Percentiles rank a stretch among this genome's conserved stretches.
phyloP scores from a whole-genome alignment of 495 filamentous ascomycete genomes.

The Staphylotrichum tortipilum region DNA sequence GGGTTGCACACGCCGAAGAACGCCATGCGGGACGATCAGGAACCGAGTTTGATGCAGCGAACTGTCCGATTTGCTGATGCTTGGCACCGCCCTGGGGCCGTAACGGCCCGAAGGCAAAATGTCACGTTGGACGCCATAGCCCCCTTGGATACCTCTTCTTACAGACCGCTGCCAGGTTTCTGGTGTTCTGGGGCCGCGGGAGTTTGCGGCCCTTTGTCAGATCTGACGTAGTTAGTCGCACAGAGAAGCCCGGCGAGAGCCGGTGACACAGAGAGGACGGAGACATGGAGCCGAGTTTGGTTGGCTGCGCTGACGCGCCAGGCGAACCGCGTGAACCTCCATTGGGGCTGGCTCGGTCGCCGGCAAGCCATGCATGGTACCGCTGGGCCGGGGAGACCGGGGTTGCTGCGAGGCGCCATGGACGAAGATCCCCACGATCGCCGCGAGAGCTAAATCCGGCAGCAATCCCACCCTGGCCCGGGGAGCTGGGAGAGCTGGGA shows the following conservation, averaged over 20 bases:
- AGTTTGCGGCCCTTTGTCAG: background rate
- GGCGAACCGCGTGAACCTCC: background rate
- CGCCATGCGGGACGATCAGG: background rate
- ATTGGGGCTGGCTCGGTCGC: conserved; percentile 3
- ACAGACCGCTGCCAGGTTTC: too few species aligned
- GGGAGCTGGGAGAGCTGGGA: too few species aligned
- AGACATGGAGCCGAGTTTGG: too few species aligned
- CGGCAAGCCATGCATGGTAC: background rate
- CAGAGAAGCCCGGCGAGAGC: background rate
- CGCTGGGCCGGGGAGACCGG: conserved; percentile 3
- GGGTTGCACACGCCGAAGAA: background rate
- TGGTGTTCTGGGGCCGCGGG: too few species aligned
- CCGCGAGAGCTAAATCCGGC: conserved; percentile 7
- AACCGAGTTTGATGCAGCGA: background rate
- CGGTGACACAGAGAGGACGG: too few species aligned
- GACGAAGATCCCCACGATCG: too few species aligned
- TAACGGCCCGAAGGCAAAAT: background rate
- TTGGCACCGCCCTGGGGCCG: background rate
- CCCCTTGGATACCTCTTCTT: conserved; percentile 1
- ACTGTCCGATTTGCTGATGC: background rate
- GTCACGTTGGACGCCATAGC: conserved; percentile 9
- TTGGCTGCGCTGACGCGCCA: too few species aligned
- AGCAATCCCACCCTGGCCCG: too few species aligned
- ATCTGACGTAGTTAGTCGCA: conserved; percentile 4
- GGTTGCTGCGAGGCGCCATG: too few species aligned